A percentile compares a stretch with the other conserved stretches of the same genome.
These are phyloP conservation scores for Asterophora lycoperdoides DNA, from an alignment of 768 basidiomycete genomes.

Conservation along the genomic window DNA sequence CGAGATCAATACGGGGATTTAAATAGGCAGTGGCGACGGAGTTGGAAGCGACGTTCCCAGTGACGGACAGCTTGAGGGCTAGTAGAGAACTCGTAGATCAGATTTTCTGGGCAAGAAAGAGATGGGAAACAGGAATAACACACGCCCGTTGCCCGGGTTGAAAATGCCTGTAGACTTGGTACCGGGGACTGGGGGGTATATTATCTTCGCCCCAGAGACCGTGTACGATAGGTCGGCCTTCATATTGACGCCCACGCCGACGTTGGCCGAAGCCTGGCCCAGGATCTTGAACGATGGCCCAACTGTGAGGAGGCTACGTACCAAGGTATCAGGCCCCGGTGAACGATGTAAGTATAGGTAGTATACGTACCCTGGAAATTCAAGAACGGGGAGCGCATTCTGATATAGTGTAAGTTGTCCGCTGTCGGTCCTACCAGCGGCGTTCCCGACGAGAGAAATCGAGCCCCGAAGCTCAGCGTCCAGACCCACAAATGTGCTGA, in stretches of 20 bases:
- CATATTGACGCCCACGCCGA: conserved; percentile 35
- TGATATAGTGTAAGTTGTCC: conserved; percentile 13
- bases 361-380: conserved; percentile 18
- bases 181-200: background rate
- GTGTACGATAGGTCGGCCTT: conserved; percentile 37
- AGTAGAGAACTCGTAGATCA: background rate
- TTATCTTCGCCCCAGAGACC: background rate
- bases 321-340: background rate
- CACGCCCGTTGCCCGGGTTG: background rate
- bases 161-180: background rate
- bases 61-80: conserved; percentile 31
- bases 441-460: conserved; percentile 31
- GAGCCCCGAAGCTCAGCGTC: conserved; percentile 33
- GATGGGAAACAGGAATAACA: background rate
- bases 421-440: conserved; percentile 17
- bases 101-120: background rate
- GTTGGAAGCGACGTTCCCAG: conserved; percentile 24
- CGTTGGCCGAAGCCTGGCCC: conserved; percentile 27
- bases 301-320: conserved; percentile 36
- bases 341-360: conserved; percentile 7
- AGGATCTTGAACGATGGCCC: conserved; percentile 44
- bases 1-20: conserved; percentile 33
- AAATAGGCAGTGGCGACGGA: conserved; percentile 31
- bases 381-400: conserved; percentile 14
- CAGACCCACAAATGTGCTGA: conserved; percentile 30